Base-by-base conservation (phyloP, 805 yeast genomes). In the Kazachstania taianensis region DNA sequence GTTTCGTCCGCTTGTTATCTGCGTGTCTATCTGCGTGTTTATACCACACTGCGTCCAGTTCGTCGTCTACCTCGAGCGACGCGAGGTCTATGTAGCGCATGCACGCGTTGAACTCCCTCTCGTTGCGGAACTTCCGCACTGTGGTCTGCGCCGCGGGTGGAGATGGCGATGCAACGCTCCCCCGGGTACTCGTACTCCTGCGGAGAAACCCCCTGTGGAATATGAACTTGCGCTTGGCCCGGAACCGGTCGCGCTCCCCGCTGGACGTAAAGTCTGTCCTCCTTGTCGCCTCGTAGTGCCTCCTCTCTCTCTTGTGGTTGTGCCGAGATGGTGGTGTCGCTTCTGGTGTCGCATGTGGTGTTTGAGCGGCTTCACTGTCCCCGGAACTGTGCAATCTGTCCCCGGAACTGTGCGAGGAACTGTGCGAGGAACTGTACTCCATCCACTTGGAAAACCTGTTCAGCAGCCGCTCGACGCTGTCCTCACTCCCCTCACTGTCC, bases 131-230 rank as follows among this genome's bases (percentile, higher is more conserved):
- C 20, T 24, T 23, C n/a, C n/a, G n/a, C n/a, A 22, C 25, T 22
- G 25, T n/a, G 12, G 4, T 4, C 25, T n/a, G 3, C 12, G 25
- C 25, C 12, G 25, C 25, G 25, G 12, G 25, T 22, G 25, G 25
- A 22, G 12, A 9, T 22, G 8, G 25, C 12, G 25, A n/a, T n/a
- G n/a, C n/a, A n/a, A n/a, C n/a, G n/a, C 31, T 39, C 10, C 37
- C 33, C 3, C 15, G 12, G 17, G 29, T 9, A 26, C 17, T 13
- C 29, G 3, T 13, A 15, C 17, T 12, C 25, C 8, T 22, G 25
- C 10, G 14, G 3, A 13, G 45, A 31, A 54, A 54, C 5, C 59
- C 59, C 23, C 41, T 47, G 32, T 54, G 59, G 26, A 54, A 54
- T 23, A 54, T 41, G 27, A 47, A 48, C 18, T 38, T 39, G 7